Base-by-base conservation (phyloP, 2,329 filamentous ascomycete genomes). In the Davidsoniella australis region DNA sequence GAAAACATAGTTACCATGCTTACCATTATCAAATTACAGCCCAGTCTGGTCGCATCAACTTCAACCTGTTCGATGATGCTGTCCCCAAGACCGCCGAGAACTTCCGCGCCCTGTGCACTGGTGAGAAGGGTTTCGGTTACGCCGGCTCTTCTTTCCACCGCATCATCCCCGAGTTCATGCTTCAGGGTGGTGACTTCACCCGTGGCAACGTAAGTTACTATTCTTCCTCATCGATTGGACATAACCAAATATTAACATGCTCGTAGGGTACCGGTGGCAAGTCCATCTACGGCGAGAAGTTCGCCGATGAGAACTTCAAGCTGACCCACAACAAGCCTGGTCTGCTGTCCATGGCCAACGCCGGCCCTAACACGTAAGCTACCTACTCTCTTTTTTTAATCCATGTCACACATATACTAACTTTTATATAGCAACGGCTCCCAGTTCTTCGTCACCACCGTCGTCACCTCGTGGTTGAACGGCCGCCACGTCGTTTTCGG, bases 391-490 rank as follows among this genome's bases (percentile, higher is more conserved):
- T 37, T 6, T 43, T 43, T 33, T 0, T 3, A n/a, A 18, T 2
- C 20, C 20, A 23, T 23, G 5, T 23, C 12, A 40, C 29, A 4
- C 8, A 9, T 29, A 5, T 14, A 39, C 16, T 9, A 23, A 36
- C 7, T 68, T 16, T 70, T 69, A 9, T 68, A 68, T 55, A 94
- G 91, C 66, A 98, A 98, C 70, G 91, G 91, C 60, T 94, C 85
- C 47, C 89, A 96, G 68, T 96, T 96, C 76, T 96, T 96, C 74
- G 71, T 96, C 64, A 96, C 89, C 60, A 96, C 89, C 50, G 86
- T 94, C 46, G 75, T 80, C 53, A 96, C 91, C 54, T 80, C 80
- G 50, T 94, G 94, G 74, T 73, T 91, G 58, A 75, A 91, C 64
- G 77, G 76, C 62, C 82, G 82, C 65, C 85, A 91, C 73, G 82